Base-by-base conservation (phyloP, 2,329 filamentous ascomycete genomes). In the Bimuria novae-zelandiae region DNA sequence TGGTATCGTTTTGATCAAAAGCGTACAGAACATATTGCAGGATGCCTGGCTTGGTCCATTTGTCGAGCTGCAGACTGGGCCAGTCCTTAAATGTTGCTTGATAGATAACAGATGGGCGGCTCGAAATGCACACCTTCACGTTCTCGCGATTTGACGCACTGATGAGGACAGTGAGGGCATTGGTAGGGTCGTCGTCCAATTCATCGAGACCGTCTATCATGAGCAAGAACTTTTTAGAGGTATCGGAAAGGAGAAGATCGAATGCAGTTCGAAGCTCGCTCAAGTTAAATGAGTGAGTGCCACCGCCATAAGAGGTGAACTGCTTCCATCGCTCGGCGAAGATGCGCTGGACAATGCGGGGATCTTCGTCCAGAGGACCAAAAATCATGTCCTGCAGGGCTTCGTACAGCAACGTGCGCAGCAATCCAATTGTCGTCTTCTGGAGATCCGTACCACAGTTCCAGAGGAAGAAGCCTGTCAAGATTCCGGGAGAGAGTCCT, bases 401-500 rank as follows among this genome's bases (percentile, higher is more conserved):
- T 40, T 71, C 67, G 49, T 66, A 71, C 8, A 71, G 59, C 3
- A 71, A 51, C 10, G 67, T 58, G 30, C 63, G 55, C 7, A 71
- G 41, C 12, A 71, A 41, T 4, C 67, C 67, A 3, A 60, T 41
- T 0, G 54, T 51, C 7, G 67, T 64, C n/a, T 62, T 68, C 40
- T 71, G 67, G 33, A 70, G 25, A 12, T 62, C 53, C n/a, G 59
- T 62, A 6, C 69, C 69, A 27, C 54, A 58, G 19, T 61, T 76
- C 78, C 78, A 80, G 51, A 80, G 79, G 55, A 78, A 80, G 61
- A 76, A 80, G 0, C 68, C 72, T 0, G 76, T 75, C 0, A 68
- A 72, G 2, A 65, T 68, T 2, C 73, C 59, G 0, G 65, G 64
- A 4, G 54, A 43, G 5, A 57, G 47, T 7, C 65, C 65, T n/a